Evolutionary conservation across 2,329 filamentous ascomycete genomes (phyloP).

Genomic region (Alternaria conjuncta): DNA sequence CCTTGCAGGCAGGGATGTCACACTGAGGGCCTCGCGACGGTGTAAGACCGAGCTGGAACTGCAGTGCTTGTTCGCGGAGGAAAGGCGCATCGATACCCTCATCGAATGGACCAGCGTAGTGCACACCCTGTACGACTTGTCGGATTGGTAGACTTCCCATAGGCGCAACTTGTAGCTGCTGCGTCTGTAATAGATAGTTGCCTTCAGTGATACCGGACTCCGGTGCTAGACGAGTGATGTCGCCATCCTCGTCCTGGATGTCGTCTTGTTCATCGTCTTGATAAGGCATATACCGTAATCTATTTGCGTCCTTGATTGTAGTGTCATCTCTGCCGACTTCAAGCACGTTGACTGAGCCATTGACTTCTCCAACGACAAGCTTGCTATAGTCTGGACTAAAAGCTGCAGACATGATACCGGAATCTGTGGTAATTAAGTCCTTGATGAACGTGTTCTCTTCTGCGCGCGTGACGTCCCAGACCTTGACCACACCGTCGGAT

Average conservation of each 20-base stretch:
- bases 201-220: slow-evolving; percentile 38
- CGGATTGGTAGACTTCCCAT: slow-evolving; percentile 52
- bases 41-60: slow-evolving; percentile 42
- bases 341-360: slow-evolving; percentile 62
- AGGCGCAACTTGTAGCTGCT: slow-evolving; percentile 45
- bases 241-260: background rate
- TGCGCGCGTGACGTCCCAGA: slow-evolving; percentile 64
- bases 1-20: slow-evolving; percentile 34
- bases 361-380: slow-evolving; percentile 64
- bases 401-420: slow-evolving; percentile 64
- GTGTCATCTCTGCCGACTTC: slow-evolving; percentile 49
- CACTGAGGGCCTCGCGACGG: slow-evolving; percentile 26
- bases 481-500: slow-evolving; percentile 66
- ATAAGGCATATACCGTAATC: slow-evolving; percentile 39
- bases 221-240: background rate
- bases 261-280: slow-evolving; percentile 10
- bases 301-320: slow-evolving; percentile 35
- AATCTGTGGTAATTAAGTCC: slow-evolving; percentile 57
- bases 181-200: slow-evolving; percentile 34
- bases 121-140: slow-evolving; percentile 55
- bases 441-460: slow-evolving; percentile 59
- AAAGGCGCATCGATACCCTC: slow-evolving; percentile 28
- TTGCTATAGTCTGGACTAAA: slow-evolving; percentile 63
- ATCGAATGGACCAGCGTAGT: slow-evolving; percentile 51
- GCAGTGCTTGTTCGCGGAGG: slow-evolving; percentile 35